phyloP scores from a whole-genome alignment of 2,329 filamentous ascomycete species.

The Fusarium humuli region DNA sequence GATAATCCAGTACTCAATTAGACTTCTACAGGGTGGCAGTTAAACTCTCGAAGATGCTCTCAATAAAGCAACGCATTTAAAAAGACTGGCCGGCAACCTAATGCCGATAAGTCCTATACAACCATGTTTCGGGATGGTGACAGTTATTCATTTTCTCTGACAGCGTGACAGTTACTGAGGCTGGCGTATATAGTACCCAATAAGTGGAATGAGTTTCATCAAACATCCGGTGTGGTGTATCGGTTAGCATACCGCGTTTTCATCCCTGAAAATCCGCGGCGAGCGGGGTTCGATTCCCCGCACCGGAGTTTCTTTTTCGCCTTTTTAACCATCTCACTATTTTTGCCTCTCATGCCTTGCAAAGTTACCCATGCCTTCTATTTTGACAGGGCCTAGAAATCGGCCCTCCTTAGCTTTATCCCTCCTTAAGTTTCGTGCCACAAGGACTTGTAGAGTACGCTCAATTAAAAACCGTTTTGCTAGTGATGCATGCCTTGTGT shows the following conservation, averaged over 20 bases:
- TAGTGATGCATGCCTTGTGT: not conserved
- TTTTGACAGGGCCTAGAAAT: not conserved
- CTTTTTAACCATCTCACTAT: fast-evolving
- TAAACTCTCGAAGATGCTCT: no score
- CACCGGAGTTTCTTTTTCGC: constrained; percentile 17
- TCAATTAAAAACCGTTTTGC: not conserved
- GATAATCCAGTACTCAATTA: no score
- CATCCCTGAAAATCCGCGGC: constrained; percentile 9
- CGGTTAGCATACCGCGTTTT: constrained; percentile 36
- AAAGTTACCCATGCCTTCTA: no score
- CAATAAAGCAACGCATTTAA: no score
- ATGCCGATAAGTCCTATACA: not conserved
- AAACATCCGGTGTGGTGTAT: constrained; percentile 31
- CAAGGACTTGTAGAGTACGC: not conserved
- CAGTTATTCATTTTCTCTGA: fast-evolving
- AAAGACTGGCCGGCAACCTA: no score
- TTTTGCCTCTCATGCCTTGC: no score
- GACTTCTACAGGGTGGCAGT: no score
- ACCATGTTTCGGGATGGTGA: not conserved
- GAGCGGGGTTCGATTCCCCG: constrained; percentile 31
- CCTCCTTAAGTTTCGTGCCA: not conserved
- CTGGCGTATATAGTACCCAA: fast-evolving
- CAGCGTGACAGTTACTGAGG: fast-evolving
- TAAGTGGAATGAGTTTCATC: not conserved
- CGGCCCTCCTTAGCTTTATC: not conserved